Evolutionary conservation across 352 stramenopile genomes (phyloP).

Genomic region (Globisporangium yorkense): DNA sequence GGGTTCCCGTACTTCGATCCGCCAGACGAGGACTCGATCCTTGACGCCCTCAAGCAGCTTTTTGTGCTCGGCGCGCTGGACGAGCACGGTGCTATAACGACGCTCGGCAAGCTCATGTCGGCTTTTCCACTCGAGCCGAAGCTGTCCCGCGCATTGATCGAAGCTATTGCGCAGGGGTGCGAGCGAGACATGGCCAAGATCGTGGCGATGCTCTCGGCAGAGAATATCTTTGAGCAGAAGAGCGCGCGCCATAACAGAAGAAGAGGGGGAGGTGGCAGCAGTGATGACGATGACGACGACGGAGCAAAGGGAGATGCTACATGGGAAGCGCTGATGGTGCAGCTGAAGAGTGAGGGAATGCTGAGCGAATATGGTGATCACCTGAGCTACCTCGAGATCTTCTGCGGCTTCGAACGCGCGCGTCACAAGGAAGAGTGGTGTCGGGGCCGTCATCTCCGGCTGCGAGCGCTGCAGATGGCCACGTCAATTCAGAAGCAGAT

Average conservation of each 20-base stretch:
- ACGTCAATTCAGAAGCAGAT: constrained; percentile 49
- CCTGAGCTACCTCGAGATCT: constrained; percentile 40
- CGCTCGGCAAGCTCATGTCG: constrained; percentile 72
- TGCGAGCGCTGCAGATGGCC: constrained; percentile 52
- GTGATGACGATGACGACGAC: constrained; percentile 14
- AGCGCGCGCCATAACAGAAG: constrained; percentile 2
- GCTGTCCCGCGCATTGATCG: constrained; percentile 55
- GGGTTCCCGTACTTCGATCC: constrained; percentile 66
- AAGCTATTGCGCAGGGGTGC: constrained; percentile 53
- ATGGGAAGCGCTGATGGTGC: constrained; percentile 37
- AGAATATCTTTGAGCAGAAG: constrained; percentile 62
- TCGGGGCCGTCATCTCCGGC: constrained; percentile 34
- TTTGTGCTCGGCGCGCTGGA: constrained; percentile 63
- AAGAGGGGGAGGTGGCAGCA: constrained; percentile 7
- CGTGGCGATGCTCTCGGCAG: constrained; percentile 81
- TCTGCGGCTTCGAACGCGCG: constrained; percentile 32
- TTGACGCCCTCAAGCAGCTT: constrained; percentile 76
- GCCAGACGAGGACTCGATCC: constrained; percentile 56
- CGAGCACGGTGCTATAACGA: constrained; percentile 38
- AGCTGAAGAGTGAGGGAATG: constrained; percentile 32
- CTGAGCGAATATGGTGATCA: constrained; percentile 53
- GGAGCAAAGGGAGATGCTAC: constrained; percentile 7
- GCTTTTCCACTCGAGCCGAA: constrained; percentile 81
- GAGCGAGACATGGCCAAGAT: constrained; percentile 57
- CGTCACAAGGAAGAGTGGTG: constrained; percentile 45